A percentile compares a stretch with the other conserved stretches of the same genome.
Conservation (phyloP, 75 land plant species). For the Cunninghamia lanceolata region DNA sequence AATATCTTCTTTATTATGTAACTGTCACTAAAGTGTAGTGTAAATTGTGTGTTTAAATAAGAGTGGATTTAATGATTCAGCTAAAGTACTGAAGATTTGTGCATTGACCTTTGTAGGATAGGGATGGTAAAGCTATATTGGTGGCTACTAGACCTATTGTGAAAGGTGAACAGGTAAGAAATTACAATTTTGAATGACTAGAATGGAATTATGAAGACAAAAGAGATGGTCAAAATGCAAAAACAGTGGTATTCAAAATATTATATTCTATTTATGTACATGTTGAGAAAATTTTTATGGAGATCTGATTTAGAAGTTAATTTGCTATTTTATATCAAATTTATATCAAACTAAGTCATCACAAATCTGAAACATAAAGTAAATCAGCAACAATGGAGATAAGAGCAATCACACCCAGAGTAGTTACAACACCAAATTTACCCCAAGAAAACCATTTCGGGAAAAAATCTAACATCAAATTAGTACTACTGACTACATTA, state of each 20-base stretch:
- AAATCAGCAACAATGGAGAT: too few relatives aligned
- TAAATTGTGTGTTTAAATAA: background rate
- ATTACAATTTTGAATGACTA: background rate
- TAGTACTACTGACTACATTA: too few relatives aligned
- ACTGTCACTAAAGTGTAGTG: background rate
- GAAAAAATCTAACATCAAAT: too few relatives aligned
- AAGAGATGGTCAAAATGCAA: background rate
- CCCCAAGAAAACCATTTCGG: too few relatives aligned
- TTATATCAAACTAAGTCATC: too few relatives aligned
- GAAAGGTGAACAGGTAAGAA: slow-evolving; percentile 77
- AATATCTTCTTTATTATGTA: background rate
- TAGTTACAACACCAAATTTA: too few relatives aligned
- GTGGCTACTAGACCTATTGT: slow-evolving; percentile 58
- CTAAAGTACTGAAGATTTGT: background rate
- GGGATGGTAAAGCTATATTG: slow-evolving; percentile 85
- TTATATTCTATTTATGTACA: background rate
- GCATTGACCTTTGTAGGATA: slow-evolving; percentile 39
- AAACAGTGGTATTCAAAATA: background rate
- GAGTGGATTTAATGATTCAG: background rate
- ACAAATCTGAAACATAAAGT: too few relatives aligned
- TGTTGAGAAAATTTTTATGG: too few relatives aligned
- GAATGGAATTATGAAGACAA: background rate
- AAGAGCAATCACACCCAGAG: too few relatives aligned
- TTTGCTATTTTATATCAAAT: too few relatives aligned
- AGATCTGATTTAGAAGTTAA: too few relatives aligned